phyloP scores from a whole-genome alignment of 2,329 filamentous ascomycete species.

The Chalaropsis thielavioides region DNA sequence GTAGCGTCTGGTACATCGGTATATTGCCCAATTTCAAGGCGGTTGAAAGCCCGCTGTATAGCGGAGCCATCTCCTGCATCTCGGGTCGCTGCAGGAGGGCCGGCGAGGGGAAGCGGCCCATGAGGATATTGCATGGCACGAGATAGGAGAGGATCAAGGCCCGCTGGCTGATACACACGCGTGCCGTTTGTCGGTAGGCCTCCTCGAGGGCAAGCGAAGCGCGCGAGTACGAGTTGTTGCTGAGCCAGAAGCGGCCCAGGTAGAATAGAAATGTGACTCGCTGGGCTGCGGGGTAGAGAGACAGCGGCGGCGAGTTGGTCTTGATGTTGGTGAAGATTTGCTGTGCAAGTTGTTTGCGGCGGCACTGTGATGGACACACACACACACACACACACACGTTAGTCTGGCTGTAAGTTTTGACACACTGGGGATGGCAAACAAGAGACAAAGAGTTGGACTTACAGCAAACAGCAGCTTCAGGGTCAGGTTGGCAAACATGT shows the following conservation, averaged over 20 bases:
- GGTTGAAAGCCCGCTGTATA: conserved; percentile 59
- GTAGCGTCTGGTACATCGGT: conserved; percentile 53
- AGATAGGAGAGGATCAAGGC: conserved; percentile 71
- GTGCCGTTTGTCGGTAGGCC: conserved; percentile 58
- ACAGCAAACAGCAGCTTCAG: conserved; percentile 76
- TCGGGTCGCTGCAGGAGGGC: conserved; percentile 55
- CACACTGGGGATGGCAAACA: neutral
- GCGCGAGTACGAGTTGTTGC: conserved; percentile 67
- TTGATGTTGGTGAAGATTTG: conserved; percentile 84
- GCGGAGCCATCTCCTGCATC: conserved; percentile 44
- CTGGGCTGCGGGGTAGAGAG: conserved; percentile 70
- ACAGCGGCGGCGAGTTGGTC: conserved; percentile 65
- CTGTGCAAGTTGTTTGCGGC: conserved; percentile 67
- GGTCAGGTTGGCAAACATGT: conserved; percentile 82
- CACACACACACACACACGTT: too few species aligned
- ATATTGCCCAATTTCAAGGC: conserved; percentile 65
- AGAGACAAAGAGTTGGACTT: conserved; percentile 22
- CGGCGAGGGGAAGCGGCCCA: conserved; percentile 66
- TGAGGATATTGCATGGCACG: conserved; percentile 65
- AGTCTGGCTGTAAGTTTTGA: conserved; percentile 13
- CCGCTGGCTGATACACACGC: conserved; percentile 54
- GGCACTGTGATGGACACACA: conserved; percentile 43
- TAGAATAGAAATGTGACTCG: conserved; percentile 91
- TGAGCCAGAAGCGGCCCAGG: conserved; percentile 77
- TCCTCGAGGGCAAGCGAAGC: conserved; percentile 61